Base-by-base conservation (phyloP, 1,139 yeast species). In the Saccharomycopsis hybrid region DNA sequence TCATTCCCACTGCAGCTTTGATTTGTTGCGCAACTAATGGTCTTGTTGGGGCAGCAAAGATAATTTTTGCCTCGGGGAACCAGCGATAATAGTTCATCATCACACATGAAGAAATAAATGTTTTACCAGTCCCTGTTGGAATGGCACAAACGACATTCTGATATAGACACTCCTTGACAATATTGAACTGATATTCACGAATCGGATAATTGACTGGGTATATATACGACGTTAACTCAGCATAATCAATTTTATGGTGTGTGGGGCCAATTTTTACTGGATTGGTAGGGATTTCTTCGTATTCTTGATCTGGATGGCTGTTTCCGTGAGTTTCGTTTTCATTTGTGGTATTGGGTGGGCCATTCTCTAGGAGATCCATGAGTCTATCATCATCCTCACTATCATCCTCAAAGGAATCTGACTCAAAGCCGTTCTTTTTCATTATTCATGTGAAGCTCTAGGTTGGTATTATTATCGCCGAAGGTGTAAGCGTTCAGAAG, bases 1-100 rank as follows among this genome's bases (percentile, higher is more conserved):
- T 84, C 30, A 87, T 82, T 7, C 89, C 85, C 53, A 90, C 74
- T 61, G 97, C 92, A 0, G 97, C 97, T 60, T 85, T 86, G 58
- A 92, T 85, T 65, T 94, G 98, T 65, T 94, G 99, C 0, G 96
- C 92, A n/a, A 94, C 98, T 53, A 94, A 72, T 0, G 99, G 99
- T 57, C 89, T 74, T 0, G 99, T 94, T 0, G 99, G 99, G 0
- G 99, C 98, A 83, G 92, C 82, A 62, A 94, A 94, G 4, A 94
- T 77, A 56, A 92, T 79, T 62, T 89, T 92, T 3, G 89, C 80
- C 11, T 69, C 66, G 5, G 77, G 78, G 3, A 74, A 85, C 98
- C 98, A 94, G 47, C 95, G 69, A 58, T 77, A 81, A 67, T 77
- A 94, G 62, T 94, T 94, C 52, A 90, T 72, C 88, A 94, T 94